Evolutionary conservation across 1,284 basidiomycete genomes (phyloP), one percentile per base, ranked within the genome.

Genomic region (Trametes pubescens): DNA sequence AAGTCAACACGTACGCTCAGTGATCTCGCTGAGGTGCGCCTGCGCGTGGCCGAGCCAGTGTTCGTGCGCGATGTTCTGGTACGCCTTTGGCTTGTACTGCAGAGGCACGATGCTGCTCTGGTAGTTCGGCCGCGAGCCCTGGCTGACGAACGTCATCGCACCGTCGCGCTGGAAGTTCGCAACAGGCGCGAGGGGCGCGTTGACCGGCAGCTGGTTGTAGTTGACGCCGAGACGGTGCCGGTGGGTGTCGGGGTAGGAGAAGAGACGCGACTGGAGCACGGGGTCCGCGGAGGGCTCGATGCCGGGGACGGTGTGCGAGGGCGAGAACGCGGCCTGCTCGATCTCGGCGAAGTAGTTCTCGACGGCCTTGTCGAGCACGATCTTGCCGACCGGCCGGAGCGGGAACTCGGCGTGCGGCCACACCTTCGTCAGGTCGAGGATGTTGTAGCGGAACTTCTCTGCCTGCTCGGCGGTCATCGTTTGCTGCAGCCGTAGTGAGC

Each of bases 171-270:
- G 94, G 91, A 96, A 97, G 86, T 96, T 96, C 62, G 87, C 86
- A 49, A 93, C 80, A 5, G 90, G 88, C 49, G 80, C 82, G 60
- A 90, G 73, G 1, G 93, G 90, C n/a, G 86, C 84, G 76, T 98
- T 98, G 75, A 96, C 91, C 5, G 95, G 95, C 14, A 98, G 81
- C 75, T 97, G 94, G 72, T 89, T 79, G 82, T 97, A 96, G 84
- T 98, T 98, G 64, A 79, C 72, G 43, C 94, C 94, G 51, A 95
- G 87, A 74, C 90, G 90, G 82, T 96, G 91, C 65, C 94, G 89
- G 78, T 97, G 95, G 8, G 96, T 94, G 77, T 98, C 96, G 5
- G 95, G 93, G 84, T 98, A 98, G 11, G 94, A 94, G 88, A 97
- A 98, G 46, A 98, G 86, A 66, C 96, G 93, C 32, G 91, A 91